Evolutionary conservation across 208 protist genomes (phyloP).

Genomic region (Zelonia costaricensis): DNA sequence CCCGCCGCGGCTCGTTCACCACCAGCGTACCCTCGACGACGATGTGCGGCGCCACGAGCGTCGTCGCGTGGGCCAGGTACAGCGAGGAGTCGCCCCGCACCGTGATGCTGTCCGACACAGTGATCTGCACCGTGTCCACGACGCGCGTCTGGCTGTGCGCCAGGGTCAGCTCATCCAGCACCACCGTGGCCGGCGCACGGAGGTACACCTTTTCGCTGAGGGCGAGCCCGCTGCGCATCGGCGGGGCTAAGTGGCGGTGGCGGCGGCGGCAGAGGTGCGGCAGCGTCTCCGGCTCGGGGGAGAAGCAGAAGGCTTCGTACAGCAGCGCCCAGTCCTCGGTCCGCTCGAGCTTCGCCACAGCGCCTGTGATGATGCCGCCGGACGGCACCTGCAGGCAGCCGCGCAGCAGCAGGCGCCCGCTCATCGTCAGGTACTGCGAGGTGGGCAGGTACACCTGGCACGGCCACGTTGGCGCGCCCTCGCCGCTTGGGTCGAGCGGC

Average conservation of each 20-base stretch:
- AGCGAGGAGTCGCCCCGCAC: conserved; percentile 17
- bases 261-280: conserved; percentile 24
- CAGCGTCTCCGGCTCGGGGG: neutral
- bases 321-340: conserved; percentile 34
- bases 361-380: conserved; percentile 43
- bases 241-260: neutral
- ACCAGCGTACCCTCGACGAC: conserved; percentile 23
- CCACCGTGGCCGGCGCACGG: conserved; percentile 23
- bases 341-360: conserved; percentile 30
- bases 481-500: neutral
- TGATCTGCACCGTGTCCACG: conserved; percentile 21
- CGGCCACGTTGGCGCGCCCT: neutral
- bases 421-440: conserved; percentile 40
- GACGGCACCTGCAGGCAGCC: conserved; percentile 47
- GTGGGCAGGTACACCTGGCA: conserved; percentile 37
- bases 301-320: conserved; percentile 19
- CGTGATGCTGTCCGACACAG: conserved; percentile 7
- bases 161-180: conserved; percentile 46
- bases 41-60: conserved; percentile 13
- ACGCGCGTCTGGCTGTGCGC: conserved; percentile 29
- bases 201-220: conserved; percentile 46
- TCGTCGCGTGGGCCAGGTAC: conserved; percentile 11
- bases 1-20: conserved; percentile 17
- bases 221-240: conserved; percentile 32
- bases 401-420: conserved; percentile 47